Conservation (phyloP, 306 rosid genomes). For the Adenanthera pavonina region DNA sequence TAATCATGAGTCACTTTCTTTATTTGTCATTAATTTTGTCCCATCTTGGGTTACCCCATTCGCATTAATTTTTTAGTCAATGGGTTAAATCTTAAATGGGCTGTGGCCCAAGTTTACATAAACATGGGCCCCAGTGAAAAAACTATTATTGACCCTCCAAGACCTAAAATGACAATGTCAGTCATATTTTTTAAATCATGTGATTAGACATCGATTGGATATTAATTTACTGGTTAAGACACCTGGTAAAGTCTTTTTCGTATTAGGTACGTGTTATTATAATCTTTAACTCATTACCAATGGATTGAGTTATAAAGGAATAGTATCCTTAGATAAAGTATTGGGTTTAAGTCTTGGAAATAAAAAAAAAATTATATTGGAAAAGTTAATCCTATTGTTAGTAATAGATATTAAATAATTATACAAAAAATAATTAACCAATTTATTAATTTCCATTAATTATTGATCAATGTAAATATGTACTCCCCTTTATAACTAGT, state of each 20-base stretch:
- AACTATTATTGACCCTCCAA: constrained; percentile 21
- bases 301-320: too few species aligned
- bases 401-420: too few species aligned
- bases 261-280: too few species aligned
- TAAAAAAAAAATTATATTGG: too few species aligned
- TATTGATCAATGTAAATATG: too few species aligned
- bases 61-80: constrained; percentile 39
- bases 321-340: too few species aligned
- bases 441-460: too few species aligned
- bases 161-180: constrained; percentile 1
- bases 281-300: too few species aligned
- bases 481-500: too few species aligned
- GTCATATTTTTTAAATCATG: constrained; percentile 1
- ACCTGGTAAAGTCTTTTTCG: not conserved
- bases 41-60: not conserved
- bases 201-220: constrained; percentile 30
- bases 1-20: constrained; percentile 38
- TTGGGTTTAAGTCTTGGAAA: too few species aligned
- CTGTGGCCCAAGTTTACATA: constrained; percentile 32
- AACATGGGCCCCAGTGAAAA: constrained; percentile 34
- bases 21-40: constrained; percentile 43
- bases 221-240: not conserved
- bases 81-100: constrained; percentile 36
- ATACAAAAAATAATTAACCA: too few species aligned
- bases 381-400: too few species aligned